A percentile compares a stretch with the other conserved stretches of the same genome.
These are phyloP conservation scores for Rubus idaeus DNA, from an alignment of 306 rosid genomes.

Conservation along the genomic window DNA sequence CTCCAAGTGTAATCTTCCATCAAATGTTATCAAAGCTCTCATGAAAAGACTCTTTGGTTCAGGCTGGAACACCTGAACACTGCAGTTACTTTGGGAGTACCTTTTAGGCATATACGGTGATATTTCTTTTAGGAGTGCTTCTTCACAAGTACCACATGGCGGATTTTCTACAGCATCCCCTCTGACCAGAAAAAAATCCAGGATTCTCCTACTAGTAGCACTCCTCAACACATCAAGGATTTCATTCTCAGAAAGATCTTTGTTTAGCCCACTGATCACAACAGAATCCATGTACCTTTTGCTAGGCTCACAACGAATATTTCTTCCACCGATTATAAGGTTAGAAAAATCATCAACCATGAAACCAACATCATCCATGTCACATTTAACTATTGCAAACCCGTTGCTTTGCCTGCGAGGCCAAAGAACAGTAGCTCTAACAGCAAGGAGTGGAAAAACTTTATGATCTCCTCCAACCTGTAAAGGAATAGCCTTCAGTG, in stretches of 20 bases:
- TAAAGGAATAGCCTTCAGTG: constrained; percentile 63
- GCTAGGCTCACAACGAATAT: constrained; percentile 54
- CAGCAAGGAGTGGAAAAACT: constrained; percentile 63
- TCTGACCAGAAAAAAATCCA: constrained; percentile 68
- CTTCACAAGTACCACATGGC: constrained; percentile 59
- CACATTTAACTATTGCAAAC: constrained; percentile 61
- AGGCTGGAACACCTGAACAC: constrained; percentile 69
- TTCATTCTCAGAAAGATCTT: constrained; percentile 62
- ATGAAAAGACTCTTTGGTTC: constrained; percentile 59
- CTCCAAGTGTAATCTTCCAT: constrained; percentile 91
- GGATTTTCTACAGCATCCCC: constrained; percentile 69
- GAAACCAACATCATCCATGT: constrained; percentile 38
- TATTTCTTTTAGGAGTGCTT: constrained; percentile 69
- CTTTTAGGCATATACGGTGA: constrained; percentile 63
- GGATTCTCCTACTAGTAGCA: constrained; percentile 66
- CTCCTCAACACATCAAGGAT: constrained; percentile 51
- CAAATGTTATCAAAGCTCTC: constrained; percentile 73
- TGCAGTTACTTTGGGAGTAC: constrained; percentile 47
- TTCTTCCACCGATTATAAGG: constrained; percentile 62
- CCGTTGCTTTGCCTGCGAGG: constrained; percentile 79
- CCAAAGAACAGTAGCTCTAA: constrained; percentile 79
- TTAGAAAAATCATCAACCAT: constrained; percentile 58
- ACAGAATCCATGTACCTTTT: constrained; percentile 40
- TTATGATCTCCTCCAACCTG: constrained; percentile 62
- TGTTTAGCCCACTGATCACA: constrained; percentile 52